A percentile compares a stretch with the other conserved stretches of the same genome.
Evolutionary conservation across 129 eudicot species (phyloP).

Genomic region (Escallonia herrerae): DNA sequence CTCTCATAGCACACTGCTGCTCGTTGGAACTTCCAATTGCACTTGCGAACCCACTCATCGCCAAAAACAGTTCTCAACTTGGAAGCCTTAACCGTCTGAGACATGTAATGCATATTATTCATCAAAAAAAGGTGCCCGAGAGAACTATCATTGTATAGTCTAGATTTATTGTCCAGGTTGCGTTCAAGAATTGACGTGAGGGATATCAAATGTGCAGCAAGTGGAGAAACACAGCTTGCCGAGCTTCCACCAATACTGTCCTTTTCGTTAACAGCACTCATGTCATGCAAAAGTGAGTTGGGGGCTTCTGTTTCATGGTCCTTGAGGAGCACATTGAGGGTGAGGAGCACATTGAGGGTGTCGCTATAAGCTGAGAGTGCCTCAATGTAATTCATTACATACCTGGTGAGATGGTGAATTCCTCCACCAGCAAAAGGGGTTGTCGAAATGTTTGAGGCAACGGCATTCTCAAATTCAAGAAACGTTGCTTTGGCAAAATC

Average conservation of each 20-base stretch:
- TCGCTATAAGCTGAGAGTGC: conserved; percentile 45
- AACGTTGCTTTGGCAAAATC: neutral
- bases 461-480: conserved; percentile 46
- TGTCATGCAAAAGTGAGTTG: no score
- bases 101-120: conserved; percentile 46
- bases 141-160: conserved; percentile 36
- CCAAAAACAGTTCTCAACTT: conserved; percentile 39
- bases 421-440: conserved; percentile 35
- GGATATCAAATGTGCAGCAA: conserved; percentile 21
- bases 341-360: conserved; percentile 28
- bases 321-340: no score
- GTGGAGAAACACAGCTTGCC: conserved; percentile 16
- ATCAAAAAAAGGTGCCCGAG: conserved; percentile 37
- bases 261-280: no score
- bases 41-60: conserved; percentile 40
- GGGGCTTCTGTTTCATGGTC: neutral
- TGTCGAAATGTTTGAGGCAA: conserved; percentile 31
- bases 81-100: conserved; percentile 38
- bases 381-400: conserved; percentile 47
- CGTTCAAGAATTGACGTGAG: conserved; percentile 28
- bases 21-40: conserved; percentile 28
- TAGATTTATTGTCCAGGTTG: conserved; percentile 45
- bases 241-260: conserved; percentile 7
- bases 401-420: conserved; percentile 42
- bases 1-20: conserved; percentile 45